Evolutionary conservation across 2,329 filamentous ascomycete genomes (phyloP), one percentile per base, ranked within the genome.

Genomic region (Fusarium verrucosum): DNA sequence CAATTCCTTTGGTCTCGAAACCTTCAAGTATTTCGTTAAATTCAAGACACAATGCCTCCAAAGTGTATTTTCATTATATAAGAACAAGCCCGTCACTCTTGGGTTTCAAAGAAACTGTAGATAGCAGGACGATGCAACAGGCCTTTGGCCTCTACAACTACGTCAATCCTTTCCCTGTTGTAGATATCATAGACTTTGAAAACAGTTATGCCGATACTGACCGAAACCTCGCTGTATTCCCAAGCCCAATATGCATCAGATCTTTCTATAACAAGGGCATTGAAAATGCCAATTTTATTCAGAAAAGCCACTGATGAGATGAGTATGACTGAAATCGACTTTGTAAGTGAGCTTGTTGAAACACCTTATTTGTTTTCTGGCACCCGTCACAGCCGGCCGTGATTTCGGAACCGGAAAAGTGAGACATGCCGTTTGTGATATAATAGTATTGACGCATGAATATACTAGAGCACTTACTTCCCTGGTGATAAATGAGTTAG

Each of bases 61-160:
- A 8, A n/a, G n/a, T n/a, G n/a, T n/a, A 37, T 25, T 37, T 46
- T 35, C n/a, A 25, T 46, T 19, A 17, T 37, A 25, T 30, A n/a
- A 11, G 19, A 10, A 19, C 19, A 13, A 37, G 22, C 2, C n/a
- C 14, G 30, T 9, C n/a, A 37, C 44, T 37, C 22, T 26, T 7
- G 14, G 4, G 16, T 46, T 46, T 16, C 10, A 17, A 19, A 5
- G 7, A 10, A n/a, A 16, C 10, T 20, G 4, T 10, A 13, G 10
- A 3, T 13, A 4, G 10, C 13, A 37, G 16, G 9, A n/a, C 20
- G 8, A 25, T n/a, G 9, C 7, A 14, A 23, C 9, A 32, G n/a
- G 10, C 8, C 10, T 25, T n/a, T 25, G 20, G 3, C 20, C 6
- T 11, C n/a, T 36, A 19, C 11, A 7, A 22, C 16, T 16, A 14